Evolutionary conservation across 83 land plant genomes (phyloP).

Genomic region (Thuja plicata): DNA sequence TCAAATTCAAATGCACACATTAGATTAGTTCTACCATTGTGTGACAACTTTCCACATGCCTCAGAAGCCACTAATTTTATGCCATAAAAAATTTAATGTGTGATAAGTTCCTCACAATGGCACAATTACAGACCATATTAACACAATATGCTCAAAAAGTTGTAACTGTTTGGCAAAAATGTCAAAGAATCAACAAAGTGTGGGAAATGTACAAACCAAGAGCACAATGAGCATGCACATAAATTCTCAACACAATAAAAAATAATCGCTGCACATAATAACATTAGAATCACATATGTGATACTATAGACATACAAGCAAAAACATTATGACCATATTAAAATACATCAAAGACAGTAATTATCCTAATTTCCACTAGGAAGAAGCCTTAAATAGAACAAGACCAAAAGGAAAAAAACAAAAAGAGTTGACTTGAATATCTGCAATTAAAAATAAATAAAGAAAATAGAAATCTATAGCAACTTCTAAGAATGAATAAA

Average conservation of each 20-base stretch:
- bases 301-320: too few species aligned
- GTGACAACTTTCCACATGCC: not conserved
- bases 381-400: too few species aligned
- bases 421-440: not conserved
- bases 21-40: not conserved
- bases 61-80: not conserved
- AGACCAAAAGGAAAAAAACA: not conserved
- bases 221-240: not conserved
- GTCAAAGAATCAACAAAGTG: too few species aligned
- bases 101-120: not conserved
- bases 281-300: not conserved
- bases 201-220: too few species aligned
- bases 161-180: not conserved
- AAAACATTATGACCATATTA: not conserved
- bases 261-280: not conserved
- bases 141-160: slow-evolving; percentile 5
- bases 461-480: not conserved
- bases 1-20: slow-evolving; percentile 4
- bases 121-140: not conserved
- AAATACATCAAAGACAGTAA: not conserved
- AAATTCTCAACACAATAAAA: not conserved
- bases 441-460: too few species aligned
- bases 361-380: not conserved
- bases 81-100: not conserved
- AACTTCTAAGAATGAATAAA: not conserved